Evolutionary conservation across 2,329 filamentous ascomycete species (phyloP).

Genomic region (Hypoxylon sp.): DNA sequence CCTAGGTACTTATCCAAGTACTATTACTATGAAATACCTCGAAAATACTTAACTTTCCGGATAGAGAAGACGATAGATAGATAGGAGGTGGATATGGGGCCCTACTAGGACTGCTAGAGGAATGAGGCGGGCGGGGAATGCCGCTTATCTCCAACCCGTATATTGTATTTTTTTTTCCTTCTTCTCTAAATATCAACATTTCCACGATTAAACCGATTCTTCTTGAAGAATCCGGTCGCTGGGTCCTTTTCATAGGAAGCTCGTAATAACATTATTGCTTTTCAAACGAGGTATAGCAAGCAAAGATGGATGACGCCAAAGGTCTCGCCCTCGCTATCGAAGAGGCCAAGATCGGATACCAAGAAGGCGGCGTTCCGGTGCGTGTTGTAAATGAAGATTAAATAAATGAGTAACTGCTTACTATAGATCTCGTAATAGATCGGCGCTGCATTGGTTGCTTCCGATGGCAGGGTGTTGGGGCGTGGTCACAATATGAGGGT

Average conservation of each 20-base stretch:
- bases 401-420: no score
- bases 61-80: no score
- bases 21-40: no score
- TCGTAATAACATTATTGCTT: background rate
- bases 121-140: conserved; percentile 22
- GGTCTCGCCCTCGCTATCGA: conserved; percentile 56
- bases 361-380: conserved; percentile 60
- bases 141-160: conserved; percentile 29
- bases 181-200: no score
- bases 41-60: no score
- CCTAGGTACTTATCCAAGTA: no score
- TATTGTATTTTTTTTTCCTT: no score
- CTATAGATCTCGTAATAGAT: conserved; percentile 49
- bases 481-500: conserved; percentile 79
- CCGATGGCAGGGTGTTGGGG: conserved; percentile 74
- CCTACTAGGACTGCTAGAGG: no score
- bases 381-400: conserved; percentile 18
- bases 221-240: background rate
- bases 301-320: conserved; percentile 52
- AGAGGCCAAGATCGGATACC: conserved; percentile 56
- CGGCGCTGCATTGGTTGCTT: conserved; percentile 68
- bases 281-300: background rate
- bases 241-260: background rate
- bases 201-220: no score
- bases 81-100: background rate